A percentile compares a stretch with the other conserved stretches of the same genome.
phyloP scores from a whole-genome alignment of 2,329 filamentous ascomycete genomes.

The Bipolaris zeicola region DNA sequence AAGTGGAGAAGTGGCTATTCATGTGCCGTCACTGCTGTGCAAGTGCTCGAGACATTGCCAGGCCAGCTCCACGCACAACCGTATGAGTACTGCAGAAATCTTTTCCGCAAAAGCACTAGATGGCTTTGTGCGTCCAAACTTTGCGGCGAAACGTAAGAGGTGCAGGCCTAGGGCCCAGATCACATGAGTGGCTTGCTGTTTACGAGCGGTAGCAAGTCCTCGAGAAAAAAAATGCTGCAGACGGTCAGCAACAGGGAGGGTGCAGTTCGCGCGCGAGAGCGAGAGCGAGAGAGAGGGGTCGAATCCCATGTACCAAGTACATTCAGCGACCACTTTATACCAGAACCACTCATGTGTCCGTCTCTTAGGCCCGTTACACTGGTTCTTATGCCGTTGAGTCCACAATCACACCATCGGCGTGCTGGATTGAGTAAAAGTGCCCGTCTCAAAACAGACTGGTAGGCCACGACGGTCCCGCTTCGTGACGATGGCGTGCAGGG shows the following conservation, averaged over 20 bases:
- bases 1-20: conserved; percentile 17
- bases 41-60: neutral
- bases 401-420: conserved; percentile 16
- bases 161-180: conserved; percentile 11
- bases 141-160: conserved; percentile 22
- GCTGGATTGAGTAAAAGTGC: conserved; percentile 8
- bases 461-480: conserved; percentile 8
- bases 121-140: conserved; percentile 13
- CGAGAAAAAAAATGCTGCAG: conserved; percentile 8
- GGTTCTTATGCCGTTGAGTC: conserved; percentile 26
- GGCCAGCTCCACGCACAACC: conserved; percentile 6
- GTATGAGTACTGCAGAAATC: conserved; percentile 11
- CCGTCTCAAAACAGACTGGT: conserved; percentile 14
- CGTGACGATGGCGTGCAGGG: conserved; percentile 21
- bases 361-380: conserved; percentile 24
- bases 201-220: conserved; percentile 16
- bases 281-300: conserved; percentile 17
- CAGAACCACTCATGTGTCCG: conserved; percentile 14
- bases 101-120: conserved; percentile 12
- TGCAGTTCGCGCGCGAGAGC: conserved; percentile 13
- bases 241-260: conserved; percentile 15
- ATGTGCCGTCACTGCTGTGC: conserved; percentile 14
- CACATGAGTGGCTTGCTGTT: conserved; percentile 15
- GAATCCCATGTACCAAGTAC: conserved; percentile 21
- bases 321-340: conserved; percentile 20